A percentile compares a stretch with the other conserved stretches of the same genome.
These are phyloP conservation scores for Cutaneotrichosporon cutaneum DNA, from an alignment of 1,284 basidiomycete species.

Conservation along the genomic window DNA sequence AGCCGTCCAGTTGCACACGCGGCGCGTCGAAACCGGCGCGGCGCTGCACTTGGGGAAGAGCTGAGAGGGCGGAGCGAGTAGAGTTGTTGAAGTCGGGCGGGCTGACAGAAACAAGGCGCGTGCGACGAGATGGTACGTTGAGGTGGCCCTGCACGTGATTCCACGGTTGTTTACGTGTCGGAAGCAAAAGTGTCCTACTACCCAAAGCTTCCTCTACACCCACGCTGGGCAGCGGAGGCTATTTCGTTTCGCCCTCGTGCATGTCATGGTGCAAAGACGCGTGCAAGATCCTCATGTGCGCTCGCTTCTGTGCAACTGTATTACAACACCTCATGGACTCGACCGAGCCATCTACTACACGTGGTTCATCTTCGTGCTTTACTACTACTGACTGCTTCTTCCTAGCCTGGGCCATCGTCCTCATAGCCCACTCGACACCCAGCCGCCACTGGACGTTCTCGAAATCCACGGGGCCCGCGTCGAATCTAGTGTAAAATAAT, in stretches of 20 bases:
- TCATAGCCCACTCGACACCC: conserved; percentile 17
- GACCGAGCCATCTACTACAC: not conserved
- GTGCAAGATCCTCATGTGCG: too few species aligned
- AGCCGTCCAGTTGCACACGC: not conserved
- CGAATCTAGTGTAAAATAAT: conserved; percentile 27
- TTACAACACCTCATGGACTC: not conserved
- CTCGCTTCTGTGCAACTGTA: not conserved
- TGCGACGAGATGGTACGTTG: not conserved
- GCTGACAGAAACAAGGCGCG: conserved; percentile 3
- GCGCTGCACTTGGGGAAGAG: not conserved
- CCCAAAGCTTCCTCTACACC: too few species aligned
- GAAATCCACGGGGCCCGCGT: conserved; percentile 17
- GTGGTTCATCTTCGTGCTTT: conserved; percentile 12
- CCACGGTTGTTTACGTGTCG: not conserved
- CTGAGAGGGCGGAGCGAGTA: not conserved
- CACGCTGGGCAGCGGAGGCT: too few species aligned
- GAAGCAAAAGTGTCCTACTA: not conserved
- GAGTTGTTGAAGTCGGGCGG: not conserved
- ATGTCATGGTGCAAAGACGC: too few species aligned
- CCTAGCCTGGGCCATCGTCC: conserved; percentile 18
- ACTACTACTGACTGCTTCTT: conserved; percentile 18
- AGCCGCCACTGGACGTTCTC: conserved; percentile 14
- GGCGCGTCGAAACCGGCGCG: not conserved
- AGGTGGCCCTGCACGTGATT: not conserved
- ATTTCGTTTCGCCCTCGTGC: too few species aligned